Conservation (phyloP, 179 eudicot genomes). For the Beta macrorhiza region DNA sequence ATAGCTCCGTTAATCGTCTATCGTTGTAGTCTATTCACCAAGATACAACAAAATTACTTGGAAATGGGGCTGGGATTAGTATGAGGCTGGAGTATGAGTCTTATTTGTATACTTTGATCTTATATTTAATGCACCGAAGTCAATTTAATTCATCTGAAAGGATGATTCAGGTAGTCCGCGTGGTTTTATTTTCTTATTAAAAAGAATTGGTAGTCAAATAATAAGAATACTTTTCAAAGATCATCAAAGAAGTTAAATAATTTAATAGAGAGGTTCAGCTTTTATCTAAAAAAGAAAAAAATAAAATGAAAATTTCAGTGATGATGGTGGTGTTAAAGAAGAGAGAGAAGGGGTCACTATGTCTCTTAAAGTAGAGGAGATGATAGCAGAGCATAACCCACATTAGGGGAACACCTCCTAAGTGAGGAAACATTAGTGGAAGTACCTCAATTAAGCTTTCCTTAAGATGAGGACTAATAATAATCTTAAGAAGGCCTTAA, state of each 20-base stretch:
- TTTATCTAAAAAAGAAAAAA: constrained; percentile 3
- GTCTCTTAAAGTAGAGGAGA: constrained; percentile 51
- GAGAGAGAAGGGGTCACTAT: constrained; percentile 46
- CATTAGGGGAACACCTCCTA: constrained; percentile 31
- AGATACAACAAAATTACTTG: too few relatives aligned
- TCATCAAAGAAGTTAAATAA: not conserved
- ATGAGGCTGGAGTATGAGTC: too few relatives aligned
- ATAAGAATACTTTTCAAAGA: constrained; percentile 10
- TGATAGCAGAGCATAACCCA: constrained; percentile 41
- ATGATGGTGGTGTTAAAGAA: constrained; percentile 44
- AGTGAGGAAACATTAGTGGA: constrained; percentile 47
- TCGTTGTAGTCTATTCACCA: too few relatives aligned
- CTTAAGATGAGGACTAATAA: constrained; percentile 25
- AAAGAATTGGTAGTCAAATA: constrained; percentile 4
- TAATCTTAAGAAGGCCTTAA: constrained; percentile 21
- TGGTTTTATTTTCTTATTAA: too few relatives aligned
- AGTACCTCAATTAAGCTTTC: constrained; percentile 37
- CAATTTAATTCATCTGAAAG: too few relatives aligned
- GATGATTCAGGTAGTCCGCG: too few relatives aligned
- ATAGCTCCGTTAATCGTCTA: too few relatives aligned
- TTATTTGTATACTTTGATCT: too few relatives aligned
- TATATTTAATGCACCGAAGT: too few relatives aligned
- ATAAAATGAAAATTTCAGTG: not conserved
- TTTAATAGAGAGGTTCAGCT: constrained; percentile 17
- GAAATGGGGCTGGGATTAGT: too few relatives aligned